Conservation (phyloP, 495 filamentous ascomycete species). For the Chaetomidium leptoderma region DNA sequence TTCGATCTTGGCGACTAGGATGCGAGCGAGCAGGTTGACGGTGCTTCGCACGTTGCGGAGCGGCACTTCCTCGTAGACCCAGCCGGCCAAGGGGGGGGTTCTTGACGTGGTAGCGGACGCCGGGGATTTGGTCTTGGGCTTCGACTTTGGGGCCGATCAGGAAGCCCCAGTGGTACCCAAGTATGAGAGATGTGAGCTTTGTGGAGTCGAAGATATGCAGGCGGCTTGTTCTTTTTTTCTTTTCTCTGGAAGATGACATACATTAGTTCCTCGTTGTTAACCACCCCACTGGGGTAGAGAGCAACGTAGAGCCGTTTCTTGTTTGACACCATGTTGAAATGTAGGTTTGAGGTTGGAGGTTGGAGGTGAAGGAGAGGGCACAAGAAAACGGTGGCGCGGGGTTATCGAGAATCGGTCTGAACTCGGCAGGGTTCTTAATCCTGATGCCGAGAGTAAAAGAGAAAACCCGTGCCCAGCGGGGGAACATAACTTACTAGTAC, state of each 20-base stretch:
- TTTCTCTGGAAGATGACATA: not conserved
- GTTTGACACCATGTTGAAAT: not conserved
- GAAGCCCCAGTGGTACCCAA: slow-evolving; percentile 1
- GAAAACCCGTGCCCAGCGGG: no score
- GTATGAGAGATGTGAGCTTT: not conserved
- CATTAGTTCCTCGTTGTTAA: slow-evolving; percentile 4
- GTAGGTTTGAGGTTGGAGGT: not conserved
- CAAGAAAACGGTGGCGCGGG: not conserved
- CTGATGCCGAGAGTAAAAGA: no score
- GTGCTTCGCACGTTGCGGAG: not conserved
- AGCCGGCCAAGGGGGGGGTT: not conserved
- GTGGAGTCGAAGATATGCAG: no score
- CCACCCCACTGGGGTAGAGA: not conserved
- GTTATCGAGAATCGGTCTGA: not conserved
- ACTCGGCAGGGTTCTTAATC: no score
- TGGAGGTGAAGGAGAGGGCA: no score
- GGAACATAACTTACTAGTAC: no score
- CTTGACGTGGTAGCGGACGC: slow-evolving; percentile 8
- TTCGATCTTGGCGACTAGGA: slow-evolving; percentile 2
- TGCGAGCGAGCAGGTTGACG: not conserved
- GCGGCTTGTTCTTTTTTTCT: no score
- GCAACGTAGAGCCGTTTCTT: slow-evolving; percentile 7
- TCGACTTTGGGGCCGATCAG: not conserved
- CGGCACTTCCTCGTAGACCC: not conserved
- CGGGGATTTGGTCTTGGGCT: not conserved